phyloP scores from a whole-genome alignment of 129 eudicot species.

The Arctium lappa region DNA sequence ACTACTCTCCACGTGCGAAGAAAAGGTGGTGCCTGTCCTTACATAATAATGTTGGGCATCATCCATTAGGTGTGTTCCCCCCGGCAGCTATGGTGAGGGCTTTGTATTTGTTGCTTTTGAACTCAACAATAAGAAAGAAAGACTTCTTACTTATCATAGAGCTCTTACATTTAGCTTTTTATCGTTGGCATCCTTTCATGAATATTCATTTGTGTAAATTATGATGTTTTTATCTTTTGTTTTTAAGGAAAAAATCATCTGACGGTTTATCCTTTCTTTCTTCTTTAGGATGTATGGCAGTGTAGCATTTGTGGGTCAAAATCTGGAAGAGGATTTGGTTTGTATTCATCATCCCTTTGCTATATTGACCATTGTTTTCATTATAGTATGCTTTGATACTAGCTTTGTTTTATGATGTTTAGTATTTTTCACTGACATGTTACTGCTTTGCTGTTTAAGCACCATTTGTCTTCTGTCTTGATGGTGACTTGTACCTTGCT shows the following conservation, averaged over 20 bases:
- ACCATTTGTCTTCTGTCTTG: neutral
- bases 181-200: neutral
- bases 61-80: conserved; percentile 74
- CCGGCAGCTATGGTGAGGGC: conserved; percentile 58
- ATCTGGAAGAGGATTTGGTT: conserved; percentile 93
- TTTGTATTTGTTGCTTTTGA: neutral
- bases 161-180: neutral
- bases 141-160: neutral
- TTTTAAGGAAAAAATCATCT: neutral
- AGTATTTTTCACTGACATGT: neutral
- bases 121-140: neutral
- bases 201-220: neutral
- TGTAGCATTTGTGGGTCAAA: conserved; percentile 89
- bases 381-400: neutral
- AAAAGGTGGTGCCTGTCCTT: conserved; percentile 85
- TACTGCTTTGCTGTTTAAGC: no score
- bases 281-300: conserved; percentile 75
- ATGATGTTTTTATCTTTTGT: neutral
- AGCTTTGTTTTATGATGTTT: neutral
- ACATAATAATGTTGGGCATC: conserved; percentile 71
- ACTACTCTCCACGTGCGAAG: conserved; percentile 87
- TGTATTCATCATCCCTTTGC: conserved; percentile 16
- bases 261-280: neutral
- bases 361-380: neutral
- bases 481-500: no score